Percentiles rank a stretch among this genome's conserved stretches.
Evolutionary conservation across 257 asterid species (phyloP).

Genomic region (Solanum appendiculatum): DNA sequence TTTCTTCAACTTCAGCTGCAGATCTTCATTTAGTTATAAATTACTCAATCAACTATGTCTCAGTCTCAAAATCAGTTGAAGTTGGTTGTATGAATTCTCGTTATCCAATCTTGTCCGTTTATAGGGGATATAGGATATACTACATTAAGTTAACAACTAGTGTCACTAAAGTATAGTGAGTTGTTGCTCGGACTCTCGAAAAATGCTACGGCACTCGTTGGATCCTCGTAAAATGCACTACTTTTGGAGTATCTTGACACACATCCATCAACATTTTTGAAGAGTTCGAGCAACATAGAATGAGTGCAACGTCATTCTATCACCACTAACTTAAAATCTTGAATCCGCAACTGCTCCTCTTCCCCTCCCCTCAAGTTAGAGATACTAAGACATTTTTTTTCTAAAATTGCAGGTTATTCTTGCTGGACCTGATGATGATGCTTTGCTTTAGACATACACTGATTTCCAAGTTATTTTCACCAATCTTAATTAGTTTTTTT

Average conservation of each 20-base stretch:
- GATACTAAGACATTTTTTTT: neutral
- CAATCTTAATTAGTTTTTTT: neutral
- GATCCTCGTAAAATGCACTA: neutral
- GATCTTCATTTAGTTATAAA: neutral
- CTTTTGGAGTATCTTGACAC: neutral
- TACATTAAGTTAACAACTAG: neutral
- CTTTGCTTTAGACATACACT: constrained; percentile 49
- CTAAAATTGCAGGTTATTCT: constrained; percentile 52
- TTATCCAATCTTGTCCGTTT: neutral
- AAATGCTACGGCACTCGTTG: neutral
- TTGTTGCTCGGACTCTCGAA: neutral
- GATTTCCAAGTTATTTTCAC: constrained; percentile 18
- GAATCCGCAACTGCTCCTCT: neutral
- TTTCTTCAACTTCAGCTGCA: neutral
- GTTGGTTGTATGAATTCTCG: neutral
- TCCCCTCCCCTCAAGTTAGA: neutral
- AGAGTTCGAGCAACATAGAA: neutral
- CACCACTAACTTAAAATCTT: neutral
- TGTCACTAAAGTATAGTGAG: neutral
- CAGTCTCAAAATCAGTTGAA: neutral
- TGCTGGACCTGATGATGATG: constrained; percentile 97
- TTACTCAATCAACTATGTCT: neutral
- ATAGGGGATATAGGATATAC: neutral
- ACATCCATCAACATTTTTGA: neutral
- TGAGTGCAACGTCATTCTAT: neutral